Evolutionary conservation across 352 stramenopile species (phyloP).

Genomic region (Globisporangium spiculum): DNA sequence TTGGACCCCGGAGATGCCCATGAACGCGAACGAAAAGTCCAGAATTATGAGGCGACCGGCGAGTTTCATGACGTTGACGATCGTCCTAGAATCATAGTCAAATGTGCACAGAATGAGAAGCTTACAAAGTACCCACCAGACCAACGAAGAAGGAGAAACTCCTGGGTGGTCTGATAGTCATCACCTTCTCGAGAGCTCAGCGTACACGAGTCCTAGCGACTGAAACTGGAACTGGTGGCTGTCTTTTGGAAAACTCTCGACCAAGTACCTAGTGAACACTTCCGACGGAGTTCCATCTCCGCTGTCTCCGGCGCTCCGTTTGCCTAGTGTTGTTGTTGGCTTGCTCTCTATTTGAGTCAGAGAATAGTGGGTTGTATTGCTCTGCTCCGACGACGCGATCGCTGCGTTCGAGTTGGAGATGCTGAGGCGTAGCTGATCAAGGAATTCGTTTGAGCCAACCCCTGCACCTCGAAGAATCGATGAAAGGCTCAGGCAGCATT

Average conservation of each 20-base stretch:
- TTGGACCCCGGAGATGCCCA: slow-evolving; percentile 29
- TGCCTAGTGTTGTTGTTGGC: neutral
- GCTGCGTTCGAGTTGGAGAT: neutral
- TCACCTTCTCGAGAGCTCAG: slow-evolving; percentile 25
- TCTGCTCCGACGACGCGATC: neutral
- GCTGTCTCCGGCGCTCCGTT: neutral
- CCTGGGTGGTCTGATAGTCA: neutral
- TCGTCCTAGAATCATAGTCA: too few species aligned
- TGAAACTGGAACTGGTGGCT: neutral
- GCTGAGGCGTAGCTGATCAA: slow-evolving; percentile 22
- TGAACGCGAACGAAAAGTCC: slow-evolving; percentile 44
- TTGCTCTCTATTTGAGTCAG: neutral
- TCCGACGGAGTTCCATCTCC: slow-evolving; percentile 10
- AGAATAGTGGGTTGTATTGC: neutral
- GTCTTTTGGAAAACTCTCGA: neutral
- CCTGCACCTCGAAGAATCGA: neutral
- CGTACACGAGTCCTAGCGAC: slow-evolving; percentile 19
- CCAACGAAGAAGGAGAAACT: too few species aligned
- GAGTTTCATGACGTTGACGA: slow-evolving; percentile 33
- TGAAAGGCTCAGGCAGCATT: neutral
- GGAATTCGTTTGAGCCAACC: slow-evolving; percentile 19
- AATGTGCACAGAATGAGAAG: too few species aligned
- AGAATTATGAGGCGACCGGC: slow-evolving; percentile 22
- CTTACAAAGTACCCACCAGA: too few species aligned
- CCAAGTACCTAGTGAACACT: slow-evolving; percentile 17